phyloP scores from a whole-genome alignment of 2,329 filamentous ascomycete species.

The Emydomyces testavorans region DNA sequence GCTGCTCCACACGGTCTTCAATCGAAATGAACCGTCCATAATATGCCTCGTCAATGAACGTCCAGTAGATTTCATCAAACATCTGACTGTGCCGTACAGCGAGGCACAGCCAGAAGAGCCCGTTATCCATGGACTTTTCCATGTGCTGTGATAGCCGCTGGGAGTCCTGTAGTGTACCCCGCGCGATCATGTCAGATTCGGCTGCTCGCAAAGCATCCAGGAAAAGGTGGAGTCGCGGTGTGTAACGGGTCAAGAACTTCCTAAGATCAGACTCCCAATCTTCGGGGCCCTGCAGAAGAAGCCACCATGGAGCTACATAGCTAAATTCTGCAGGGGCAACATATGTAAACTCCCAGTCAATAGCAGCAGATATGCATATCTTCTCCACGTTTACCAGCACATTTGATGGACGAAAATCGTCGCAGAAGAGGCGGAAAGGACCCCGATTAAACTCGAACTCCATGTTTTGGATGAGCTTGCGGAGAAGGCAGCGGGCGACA shows the following conservation, averaged over 20 bases:
- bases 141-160: conserved; percentile 20
- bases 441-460: conserved; percentile 12
- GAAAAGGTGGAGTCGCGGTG: conserved; percentile 20
- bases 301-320: conserved; percentile 20
- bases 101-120: conserved; percentile 22
- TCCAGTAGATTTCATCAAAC: conserved; percentile 24
- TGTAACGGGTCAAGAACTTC: conserved; percentile 20
- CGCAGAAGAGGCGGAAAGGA: conserved; percentile 20
- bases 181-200: conserved; percentile 16
- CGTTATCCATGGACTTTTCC: conserved; percentile 20
- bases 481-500: conserved; percentile 35
- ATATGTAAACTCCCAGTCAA: conserved; percentile 25
- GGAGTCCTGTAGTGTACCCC: conserved; percentile 13
- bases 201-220: conserved; percentile 18
- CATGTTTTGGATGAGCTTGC: conserved; percentile 23
- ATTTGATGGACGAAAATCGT: conserved; percentile 23
- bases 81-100: conserved; percentile 21
- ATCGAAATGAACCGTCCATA: conserved; percentile 18
- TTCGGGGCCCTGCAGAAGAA: conserved; percentile 18
- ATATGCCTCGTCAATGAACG: conserved; percentile 17
- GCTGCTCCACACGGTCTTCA: conserved; percentile 17
- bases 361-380: conserved; percentile 15
- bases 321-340: conserved; percentile 18
- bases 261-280: conserved; percentile 19
- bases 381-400: conserved; percentile 19